phyloP scores from a whole-genome alignment of 2,329 filamentous ascomycete genomes.

The Venturiaceae sp. region DNA sequence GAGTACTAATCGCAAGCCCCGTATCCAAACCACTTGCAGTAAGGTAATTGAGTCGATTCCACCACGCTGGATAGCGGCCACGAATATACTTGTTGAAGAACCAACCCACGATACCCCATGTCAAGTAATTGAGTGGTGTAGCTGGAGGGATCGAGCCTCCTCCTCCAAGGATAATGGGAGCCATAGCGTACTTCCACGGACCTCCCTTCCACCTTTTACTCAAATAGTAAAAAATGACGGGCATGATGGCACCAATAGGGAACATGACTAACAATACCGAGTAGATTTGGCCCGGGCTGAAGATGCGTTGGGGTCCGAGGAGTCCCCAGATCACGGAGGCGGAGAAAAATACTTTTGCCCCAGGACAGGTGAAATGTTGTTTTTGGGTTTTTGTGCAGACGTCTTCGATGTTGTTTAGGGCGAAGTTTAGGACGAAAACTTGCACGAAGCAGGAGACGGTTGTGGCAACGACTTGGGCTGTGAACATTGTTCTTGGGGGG shows the following conservation, averaged over 20 bases:
- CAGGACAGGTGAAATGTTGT: conserved; percentile 51
- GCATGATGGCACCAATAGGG: conserved; percentile 42
- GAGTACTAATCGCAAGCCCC: conserved; percentile 16
- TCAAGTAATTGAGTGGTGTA: conserved; percentile 14
- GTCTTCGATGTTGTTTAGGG: conserved; percentile 34
- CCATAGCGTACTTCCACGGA: conserved; percentile 44
- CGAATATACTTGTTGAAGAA: conserved; percentile 18
- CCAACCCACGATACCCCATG: conserved; percentile 18
- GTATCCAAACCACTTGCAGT: conserved; percentile 15
- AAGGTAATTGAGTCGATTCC: conserved; percentile 13
- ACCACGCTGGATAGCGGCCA: conserved; percentile 16
- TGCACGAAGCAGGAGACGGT: conserved; percentile 40
- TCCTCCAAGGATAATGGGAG: conserved; percentile 54
- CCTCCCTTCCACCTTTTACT: conserved; percentile 38
- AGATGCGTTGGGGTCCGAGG: conserved; percentile 54
- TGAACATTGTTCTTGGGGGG: conserved; percentile 40
- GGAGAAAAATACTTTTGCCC: conserved; percentile 54
- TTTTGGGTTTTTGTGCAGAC: conserved; percentile 27
- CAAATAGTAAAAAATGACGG: conserved; percentile 42
- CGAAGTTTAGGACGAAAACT: conserved; percentile 39
- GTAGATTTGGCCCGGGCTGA: conserved; percentile 54
- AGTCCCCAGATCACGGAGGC: conserved; percentile 61
- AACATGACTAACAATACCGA: conserved; percentile 52
- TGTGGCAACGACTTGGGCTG: conserved; percentile 40
- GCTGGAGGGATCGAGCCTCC: conserved; percentile 46